Conservation (phyloP, 164 flowering plant genomes). For the Chimonanthus praecox region DNA sequence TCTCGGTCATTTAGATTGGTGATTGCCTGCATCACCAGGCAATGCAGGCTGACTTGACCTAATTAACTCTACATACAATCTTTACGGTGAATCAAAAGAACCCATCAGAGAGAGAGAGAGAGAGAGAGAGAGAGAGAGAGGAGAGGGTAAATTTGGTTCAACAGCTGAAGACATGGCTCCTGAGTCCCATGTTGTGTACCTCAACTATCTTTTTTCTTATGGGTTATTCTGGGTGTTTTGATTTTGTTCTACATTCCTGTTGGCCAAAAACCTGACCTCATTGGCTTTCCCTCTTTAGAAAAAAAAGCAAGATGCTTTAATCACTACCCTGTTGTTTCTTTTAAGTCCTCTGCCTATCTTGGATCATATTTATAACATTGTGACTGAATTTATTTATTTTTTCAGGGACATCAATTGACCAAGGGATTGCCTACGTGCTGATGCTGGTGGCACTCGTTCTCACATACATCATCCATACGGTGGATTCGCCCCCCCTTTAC, state of each 20-base stretch:
- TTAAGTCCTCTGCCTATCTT: neutral
- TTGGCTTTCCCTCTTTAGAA: neutral
- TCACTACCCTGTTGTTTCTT: neutral
- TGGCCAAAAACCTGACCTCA: neutral
- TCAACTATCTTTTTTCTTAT: too few species aligned
- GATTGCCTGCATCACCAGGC: too few species aligned
- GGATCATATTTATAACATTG: neutral
- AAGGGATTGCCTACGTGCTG: constrained; percentile 53
- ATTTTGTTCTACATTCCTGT: neutral
- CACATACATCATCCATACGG: constrained; percentile 7
- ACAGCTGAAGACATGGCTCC: too few species aligned
- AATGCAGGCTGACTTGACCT: too few species aligned
- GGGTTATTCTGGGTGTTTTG: neutral
- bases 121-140: too few species aligned
- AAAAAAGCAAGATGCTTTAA: neutral
- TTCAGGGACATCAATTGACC: constrained; percentile 55
- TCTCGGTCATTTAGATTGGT: too few species aligned
- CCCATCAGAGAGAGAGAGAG: too few species aligned
- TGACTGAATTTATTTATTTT: constrained; percentile 2
- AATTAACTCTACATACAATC: too few species aligned
- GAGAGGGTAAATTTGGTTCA: too few species aligned
- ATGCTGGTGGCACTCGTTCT: constrained; percentile 54
- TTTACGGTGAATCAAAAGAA: too few species aligned
- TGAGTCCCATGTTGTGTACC: too few species aligned
- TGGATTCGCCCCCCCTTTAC: neutral